These are phyloP conservation scores for Suhomyces wounanorum DNA, from an alignment of 1,139 yeast species.

Conservation along the genomic window DNA sequence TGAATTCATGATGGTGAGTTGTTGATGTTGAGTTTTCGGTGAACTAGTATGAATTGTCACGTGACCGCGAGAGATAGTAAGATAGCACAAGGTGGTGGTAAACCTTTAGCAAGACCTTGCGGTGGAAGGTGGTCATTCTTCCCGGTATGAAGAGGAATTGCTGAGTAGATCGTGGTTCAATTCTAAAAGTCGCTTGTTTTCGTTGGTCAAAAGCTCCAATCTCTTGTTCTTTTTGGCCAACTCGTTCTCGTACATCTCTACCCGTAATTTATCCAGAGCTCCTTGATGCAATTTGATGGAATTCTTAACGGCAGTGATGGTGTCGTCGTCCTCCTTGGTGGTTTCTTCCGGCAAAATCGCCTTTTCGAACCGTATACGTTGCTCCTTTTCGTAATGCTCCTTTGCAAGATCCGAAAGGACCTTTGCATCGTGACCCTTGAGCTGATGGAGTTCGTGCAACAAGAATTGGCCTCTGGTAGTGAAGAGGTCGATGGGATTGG, in stretches of 20 bases:
- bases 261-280: conserved; percentile 19
- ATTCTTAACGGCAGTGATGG: conserved; percentile 18
- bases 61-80: background rate
- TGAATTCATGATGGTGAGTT: conserved; percentile 32
- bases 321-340: conserved; percentile 10
- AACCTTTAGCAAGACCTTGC: no score
- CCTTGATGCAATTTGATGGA: conserved; percentile 19
- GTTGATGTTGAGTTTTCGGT: conserved; percentile 1
- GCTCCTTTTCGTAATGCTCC: conserved; percentile 25
- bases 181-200: conserved; percentile 36
- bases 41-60: background rate
- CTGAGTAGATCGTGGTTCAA: conserved; percentile 32
- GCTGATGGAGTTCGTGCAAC: conserved; percentile 28
- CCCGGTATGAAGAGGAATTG: background rate
- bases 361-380: conserved; percentile 13
- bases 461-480: conserved; percentile 15
- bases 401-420: conserved; percentile 28
- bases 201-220: conserved; percentile 28
- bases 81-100: background rate
- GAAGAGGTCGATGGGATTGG: background rate
- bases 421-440: conserved; percentile 27
- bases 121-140: background rate
- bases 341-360: conserved; percentile 8
- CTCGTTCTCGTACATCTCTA: conserved; percentile 28
- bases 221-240: conserved; percentile 27